These are phyloP conservation scores for Apiotrichum gamsii DNA, from an alignment of 1,284 basidiomycete species.

Conservation along the genomic window DNA sequence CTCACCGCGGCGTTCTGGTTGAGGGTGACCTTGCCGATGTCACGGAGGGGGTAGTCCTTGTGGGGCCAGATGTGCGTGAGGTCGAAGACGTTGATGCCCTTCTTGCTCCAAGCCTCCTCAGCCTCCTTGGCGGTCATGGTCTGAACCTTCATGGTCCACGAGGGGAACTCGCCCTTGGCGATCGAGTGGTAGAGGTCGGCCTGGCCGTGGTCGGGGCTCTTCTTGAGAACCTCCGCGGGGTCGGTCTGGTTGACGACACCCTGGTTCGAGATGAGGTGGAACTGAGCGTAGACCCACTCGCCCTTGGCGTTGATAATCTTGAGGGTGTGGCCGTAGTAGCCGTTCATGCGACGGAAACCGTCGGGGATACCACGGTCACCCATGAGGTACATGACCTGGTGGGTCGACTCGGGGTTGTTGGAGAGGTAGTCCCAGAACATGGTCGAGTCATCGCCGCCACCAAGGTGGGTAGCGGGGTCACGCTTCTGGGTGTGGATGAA, in stretches of 20 bases:
- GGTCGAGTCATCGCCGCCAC: slow-evolving; percentile 40
- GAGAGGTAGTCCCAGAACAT: slow-evolving; percentile 72
- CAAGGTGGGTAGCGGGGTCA: slow-evolving; percentile 48
- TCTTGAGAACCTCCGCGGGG: slow-evolving; percentile 37
- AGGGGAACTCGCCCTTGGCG: slow-evolving; percentile 59
- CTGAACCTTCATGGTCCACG: slow-evolving; percentile 54
- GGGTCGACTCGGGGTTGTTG: slow-evolving; percentile 83
- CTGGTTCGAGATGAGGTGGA: slow-evolving; percentile 68
- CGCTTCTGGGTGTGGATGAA: slow-evolving; percentile 96
- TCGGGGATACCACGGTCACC: slow-evolving; percentile 68
- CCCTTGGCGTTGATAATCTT: slow-evolving; percentile 82
- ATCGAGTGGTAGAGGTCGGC: slow-evolving; percentile 69
- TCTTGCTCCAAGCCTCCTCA: slow-evolving; percentile 61
- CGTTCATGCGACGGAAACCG: slow-evolving; percentile 68
- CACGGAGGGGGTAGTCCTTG: slow-evolving; percentile 73
- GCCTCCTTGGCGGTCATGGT: slow-evolving; percentile 84
- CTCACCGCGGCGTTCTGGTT: slow-evolving; percentile 65
- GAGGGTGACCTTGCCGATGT: slow-evolving; percentile 76
- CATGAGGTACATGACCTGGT: slow-evolving; percentile 62
- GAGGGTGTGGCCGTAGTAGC: slow-evolving; percentile 86
- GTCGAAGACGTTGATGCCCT: slow-evolving; percentile 56
- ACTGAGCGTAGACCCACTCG: slow-evolving; percentile 73
- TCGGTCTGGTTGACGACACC: slow-evolving; percentile 61
- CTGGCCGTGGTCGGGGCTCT: slow-evolving; percentile 73
- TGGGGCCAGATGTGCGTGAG: slow-evolving; percentile 87